Conservation (phyloP, 768 basidiomycete species). For the Leccinum ochraceum region DNA sequence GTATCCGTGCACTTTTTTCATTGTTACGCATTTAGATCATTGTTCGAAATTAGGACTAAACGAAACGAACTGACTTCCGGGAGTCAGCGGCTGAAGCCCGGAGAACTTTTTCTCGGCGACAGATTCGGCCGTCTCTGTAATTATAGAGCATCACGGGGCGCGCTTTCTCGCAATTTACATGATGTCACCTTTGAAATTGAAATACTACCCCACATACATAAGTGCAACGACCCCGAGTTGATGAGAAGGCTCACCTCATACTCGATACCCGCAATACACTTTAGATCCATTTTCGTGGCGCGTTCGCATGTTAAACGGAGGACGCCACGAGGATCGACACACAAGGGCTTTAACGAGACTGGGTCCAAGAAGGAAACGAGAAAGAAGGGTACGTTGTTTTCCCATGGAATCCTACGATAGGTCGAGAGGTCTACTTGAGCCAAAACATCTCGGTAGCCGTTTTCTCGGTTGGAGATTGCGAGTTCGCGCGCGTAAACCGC, state of each 20-base stretch:
- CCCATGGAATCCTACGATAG: slow-evolving; percentile 90
- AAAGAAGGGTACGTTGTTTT: slow-evolving; percentile 91
- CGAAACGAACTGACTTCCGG: slow-evolving; percentile 72
- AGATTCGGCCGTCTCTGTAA: slow-evolving; percentile 76
- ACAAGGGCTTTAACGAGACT: slow-evolving; percentile 71
- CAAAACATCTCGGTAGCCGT: slow-evolving; percentile 89
- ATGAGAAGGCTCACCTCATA: slow-evolving; percentile 66
- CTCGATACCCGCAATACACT: slow-evolving; percentile 86
- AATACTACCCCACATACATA: slow-evolving; percentile 53
- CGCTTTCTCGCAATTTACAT: background rate
- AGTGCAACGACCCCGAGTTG: slow-evolving; percentile 3
- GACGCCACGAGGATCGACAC: slow-evolving; percentile 85
- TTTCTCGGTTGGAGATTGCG: slow-evolving; percentile 84
- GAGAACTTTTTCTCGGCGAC: slow-evolving; percentile 77
- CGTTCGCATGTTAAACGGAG: slow-evolving; percentile 58
- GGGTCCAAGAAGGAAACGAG: slow-evolving; percentile 90
- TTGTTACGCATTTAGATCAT: slow-evolving; percentile 8
- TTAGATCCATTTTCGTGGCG: slow-evolving; percentile 49
- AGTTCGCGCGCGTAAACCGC: slow-evolving; percentile 81
- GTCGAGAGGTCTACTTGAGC: slow-evolving; percentile 87
- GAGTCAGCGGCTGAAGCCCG: slow-evolving; percentile 76
- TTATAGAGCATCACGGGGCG: slow-evolving; percentile 7
- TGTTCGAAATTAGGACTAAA: background rate
- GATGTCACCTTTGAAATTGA: slow-evolving; percentile 79
- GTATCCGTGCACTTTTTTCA: slow-evolving; percentile 87